phyloP scores from a whole-genome alignment of 139 green algal species.

The Limnomonas spitsbergensis region DNA sequence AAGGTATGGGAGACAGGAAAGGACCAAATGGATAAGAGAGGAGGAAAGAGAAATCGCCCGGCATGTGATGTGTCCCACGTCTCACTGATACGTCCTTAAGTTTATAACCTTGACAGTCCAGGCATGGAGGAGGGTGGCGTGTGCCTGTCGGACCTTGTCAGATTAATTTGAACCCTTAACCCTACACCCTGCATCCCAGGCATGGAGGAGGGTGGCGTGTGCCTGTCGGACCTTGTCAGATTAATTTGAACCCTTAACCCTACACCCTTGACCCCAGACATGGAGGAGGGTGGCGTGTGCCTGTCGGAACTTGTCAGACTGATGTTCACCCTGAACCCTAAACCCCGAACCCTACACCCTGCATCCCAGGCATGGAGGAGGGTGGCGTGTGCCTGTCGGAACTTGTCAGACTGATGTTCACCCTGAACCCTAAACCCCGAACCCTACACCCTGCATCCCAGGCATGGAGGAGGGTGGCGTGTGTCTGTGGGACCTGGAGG shows the following conservation, averaged over 20 bases:
- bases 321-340: background rate
- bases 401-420: conserved; percentile 9
- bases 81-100: too few species aligned
- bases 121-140: conserved; percentile 54
- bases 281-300: background rate
- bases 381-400: conserved; percentile 55
- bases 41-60: too few species aligned
- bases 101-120: too few species aligned
- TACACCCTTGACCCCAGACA: background rate
- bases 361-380: conserved; percentile 46
- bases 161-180: background rate
- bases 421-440: too few species aligned
- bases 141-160: conserved; percentile 49
- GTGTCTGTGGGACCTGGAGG: conserved; percentile 54
- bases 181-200: too few species aligned
- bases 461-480: conserved; percentile 54
- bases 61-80: too few species aligned
- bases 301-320: background rate
- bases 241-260: background rate
- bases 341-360: background rate
- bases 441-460: too few species aligned
- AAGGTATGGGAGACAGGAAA: too few species aligned
- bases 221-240: background rate
- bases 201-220: background rate
- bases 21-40: too few species aligned